Base-by-base conservation (phyloP, 768 basidiomycete species). In the Boletus tylopilopsis region DNA sequence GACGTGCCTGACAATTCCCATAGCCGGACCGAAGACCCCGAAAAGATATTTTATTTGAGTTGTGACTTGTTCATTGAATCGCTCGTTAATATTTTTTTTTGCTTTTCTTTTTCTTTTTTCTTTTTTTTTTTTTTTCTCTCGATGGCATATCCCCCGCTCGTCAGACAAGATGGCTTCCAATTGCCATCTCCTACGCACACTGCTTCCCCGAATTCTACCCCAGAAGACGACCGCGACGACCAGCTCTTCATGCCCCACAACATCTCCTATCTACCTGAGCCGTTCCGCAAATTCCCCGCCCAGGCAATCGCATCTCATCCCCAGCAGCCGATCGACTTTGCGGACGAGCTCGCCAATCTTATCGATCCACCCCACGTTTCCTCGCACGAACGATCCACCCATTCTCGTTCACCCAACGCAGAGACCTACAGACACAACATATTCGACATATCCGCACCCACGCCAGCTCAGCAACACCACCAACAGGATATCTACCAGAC, bases 111-210 rank as follows among this genome's bases (percentile, higher is more conserved):
- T 35, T 5, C 6, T 34, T 30, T 25, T 29, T 30, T 19, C 29
- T 29, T 8, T 22, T 18, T 11, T 27, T 30, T 32, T 39, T 12
- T 21, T 30, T 25, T 19, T 8, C 19, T 22, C 25, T 11, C 42
- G 36, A 66, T 68, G 63, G 57, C 66, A 45, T 65, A 68, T 63
- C 49, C 64, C 3, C 47, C 62, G 37, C 57, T 67, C 50, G 63
- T 87, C 55, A 73, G 85, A 51, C 82, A 85, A 62, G 83, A 88
- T 69, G 87, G 88, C 58, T 90, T 90, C 65, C 82, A 86, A 54
- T 59, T 83, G 30, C 77, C 80, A 19, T 73, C 73, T 40, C 75
- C 80, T 21, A 64, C 73, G 6, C 62, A 62, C 32, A 66, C 64
- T 1, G 50, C 67, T 0, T 62, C 60, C 0, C 61, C 67, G 21